These are phyloP conservation scores for Russula lepida DNA, from an alignment of 768 basidiomycete genomes.

Conservation along the genomic window DNA sequence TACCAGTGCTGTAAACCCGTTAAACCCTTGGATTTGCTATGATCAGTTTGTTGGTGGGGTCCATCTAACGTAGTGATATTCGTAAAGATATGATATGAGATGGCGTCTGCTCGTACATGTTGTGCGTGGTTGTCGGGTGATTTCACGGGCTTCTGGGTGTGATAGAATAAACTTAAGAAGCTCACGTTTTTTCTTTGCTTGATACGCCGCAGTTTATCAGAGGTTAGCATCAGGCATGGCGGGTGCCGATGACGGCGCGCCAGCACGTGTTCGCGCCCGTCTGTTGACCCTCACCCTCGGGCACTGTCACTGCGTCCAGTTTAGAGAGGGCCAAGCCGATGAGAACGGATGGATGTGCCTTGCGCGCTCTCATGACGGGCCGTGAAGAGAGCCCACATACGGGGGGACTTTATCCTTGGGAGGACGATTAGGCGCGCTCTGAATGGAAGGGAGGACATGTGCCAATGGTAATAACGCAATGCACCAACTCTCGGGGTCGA, in stretches of 20 bases:
- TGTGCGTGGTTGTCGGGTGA: constrained; percentile 5
- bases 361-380: not conserved
- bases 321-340: not conserved
- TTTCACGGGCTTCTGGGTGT: not conserved
- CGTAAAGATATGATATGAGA: constrained; percentile 1
- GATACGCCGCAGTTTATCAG: not conserved
- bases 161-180: not conserved
- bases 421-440: not conserved
- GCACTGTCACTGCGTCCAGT: not conserved
- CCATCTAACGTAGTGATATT: not conserved
- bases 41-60: not conserved
- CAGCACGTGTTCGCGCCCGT: not conserved
- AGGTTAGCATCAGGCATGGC: not conserved
- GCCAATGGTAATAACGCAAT: not conserved
- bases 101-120: not conserved
- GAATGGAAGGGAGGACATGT: not conserved
- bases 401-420: not conserved
- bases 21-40: not conserved
- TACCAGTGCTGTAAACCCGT: not conserved
- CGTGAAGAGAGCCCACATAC: not conserved
- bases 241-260: not conserved
- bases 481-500: not conserved
- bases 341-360: constrained; percentile 6
- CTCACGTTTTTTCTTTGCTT: not conserved
- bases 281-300: not conserved